Evolutionary conservation across 2,329 filamentous ascomycete species (phyloP).

Genomic region (Bipolaris zeicola): DNA sequence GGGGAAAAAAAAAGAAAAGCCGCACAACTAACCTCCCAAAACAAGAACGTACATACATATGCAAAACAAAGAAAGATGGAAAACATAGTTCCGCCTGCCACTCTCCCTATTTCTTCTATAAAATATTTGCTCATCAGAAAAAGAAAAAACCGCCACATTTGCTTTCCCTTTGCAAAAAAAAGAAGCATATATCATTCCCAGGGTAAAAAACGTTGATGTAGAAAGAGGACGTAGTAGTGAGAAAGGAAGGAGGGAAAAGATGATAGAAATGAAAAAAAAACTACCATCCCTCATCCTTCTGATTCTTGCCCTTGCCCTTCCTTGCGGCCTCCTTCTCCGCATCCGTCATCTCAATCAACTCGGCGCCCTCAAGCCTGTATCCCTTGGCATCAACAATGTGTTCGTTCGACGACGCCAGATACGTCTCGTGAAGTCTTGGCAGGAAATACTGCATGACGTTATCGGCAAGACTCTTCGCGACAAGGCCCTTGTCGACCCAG

Average conservation of each 20-base stretch:
- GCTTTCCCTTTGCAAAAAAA: too few species aligned
- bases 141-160: too few species aligned
- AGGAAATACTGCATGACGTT: slow-evolving; percentile 47
- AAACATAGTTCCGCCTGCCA: too few species aligned
- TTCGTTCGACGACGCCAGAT: slow-evolving; percentile 33
- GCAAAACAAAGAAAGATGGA: too few species aligned
- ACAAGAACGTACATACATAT: too few species aligned
- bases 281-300: slow-evolving; percentile 46
- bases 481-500: slow-evolving; percentile 46
- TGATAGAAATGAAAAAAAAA: neutral
- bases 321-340: slow-evolving; percentile 37
- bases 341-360: slow-evolving; percentile 39
- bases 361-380: slow-evolving; percentile 40
- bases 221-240: neutral
- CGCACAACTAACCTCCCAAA: too few species aligned
- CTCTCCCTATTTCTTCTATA: too few species aligned
- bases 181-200: neutral
- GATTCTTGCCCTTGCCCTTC: slow-evolving; percentile 35
- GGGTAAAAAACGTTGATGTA: neutral
- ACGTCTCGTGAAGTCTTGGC: slow-evolving; percentile 42
- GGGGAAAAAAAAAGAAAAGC: too few species aligned
- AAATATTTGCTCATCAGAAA: too few species aligned
- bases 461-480: slow-evolving; percentile 40
- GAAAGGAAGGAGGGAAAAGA: neutral
- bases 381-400: slow-evolving; percentile 46